phyloP scores from a whole-genome alignment of 2,329 filamentous ascomycete genomes.

The Elsinoe batatas region DNA sequence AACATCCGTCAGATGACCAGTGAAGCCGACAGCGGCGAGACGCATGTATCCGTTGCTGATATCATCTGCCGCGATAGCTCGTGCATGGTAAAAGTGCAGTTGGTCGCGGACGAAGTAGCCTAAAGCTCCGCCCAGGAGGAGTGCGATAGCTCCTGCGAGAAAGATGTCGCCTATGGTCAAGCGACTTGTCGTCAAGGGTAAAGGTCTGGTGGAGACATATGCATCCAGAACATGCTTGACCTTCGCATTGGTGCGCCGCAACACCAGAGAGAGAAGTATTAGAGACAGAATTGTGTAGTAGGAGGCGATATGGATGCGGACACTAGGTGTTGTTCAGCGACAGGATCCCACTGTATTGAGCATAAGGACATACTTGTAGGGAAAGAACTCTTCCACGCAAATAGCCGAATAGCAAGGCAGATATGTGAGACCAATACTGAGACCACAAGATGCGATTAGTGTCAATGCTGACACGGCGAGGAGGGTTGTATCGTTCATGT shows the following conservation, averaged over 20 bases:
- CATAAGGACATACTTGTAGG: background rate
- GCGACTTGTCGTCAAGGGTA: background rate
- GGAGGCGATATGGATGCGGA: background rate
- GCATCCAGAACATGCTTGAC: background rate
- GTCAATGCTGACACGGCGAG: background rate
- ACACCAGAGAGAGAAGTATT: background rate
- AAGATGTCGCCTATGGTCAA: background rate
- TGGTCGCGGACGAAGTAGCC: background rate
- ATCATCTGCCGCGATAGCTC: background rate
- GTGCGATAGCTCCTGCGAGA: background rate
- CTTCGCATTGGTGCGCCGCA: background rate
- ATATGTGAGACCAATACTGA: background rate
- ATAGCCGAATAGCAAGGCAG: background rate
- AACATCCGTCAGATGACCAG: background rate
- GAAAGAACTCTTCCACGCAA: background rate
- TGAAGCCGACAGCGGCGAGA: background rate
- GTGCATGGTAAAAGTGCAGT: background rate
- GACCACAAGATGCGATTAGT: background rate
- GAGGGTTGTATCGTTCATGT: background rate
- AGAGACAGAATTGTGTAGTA: background rate
- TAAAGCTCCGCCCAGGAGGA: background rate
- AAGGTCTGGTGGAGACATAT: background rate
- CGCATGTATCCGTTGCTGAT: background rate
- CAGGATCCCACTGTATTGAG: background rate
- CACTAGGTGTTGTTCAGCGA: background rate